A percentile compares a stretch with the other conserved stretches of the same genome.
phyloP scores from a whole-genome alignment of 208 protist genomes.

The Leishmania tarentolae region DNA sequence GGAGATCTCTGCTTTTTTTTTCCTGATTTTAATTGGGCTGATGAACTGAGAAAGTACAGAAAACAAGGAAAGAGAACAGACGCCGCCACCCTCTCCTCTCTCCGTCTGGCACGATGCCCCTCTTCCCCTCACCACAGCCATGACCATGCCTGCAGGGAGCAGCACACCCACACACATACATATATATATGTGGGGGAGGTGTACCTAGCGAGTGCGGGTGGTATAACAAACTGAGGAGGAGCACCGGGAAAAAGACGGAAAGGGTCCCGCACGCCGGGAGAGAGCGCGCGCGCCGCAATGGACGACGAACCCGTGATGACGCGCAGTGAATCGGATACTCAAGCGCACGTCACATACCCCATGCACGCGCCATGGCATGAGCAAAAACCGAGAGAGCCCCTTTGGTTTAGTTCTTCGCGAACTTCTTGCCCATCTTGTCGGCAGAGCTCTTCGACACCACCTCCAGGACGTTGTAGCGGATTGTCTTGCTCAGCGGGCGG shows the following conservation, averaged over 20 bases:
- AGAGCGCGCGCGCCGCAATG: background rate
- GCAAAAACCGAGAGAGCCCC: background rate
- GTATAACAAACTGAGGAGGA: background rate
- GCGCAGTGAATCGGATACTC: background rate
- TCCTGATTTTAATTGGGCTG: no score
- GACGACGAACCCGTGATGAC: background rate
- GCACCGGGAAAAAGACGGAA: background rate
- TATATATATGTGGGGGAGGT: no score
- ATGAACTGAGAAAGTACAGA: background rate
- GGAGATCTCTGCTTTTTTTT: background rate
- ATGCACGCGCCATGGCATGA: background rate
- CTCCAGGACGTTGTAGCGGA: constrained; percentile 99
- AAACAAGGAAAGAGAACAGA: background rate
- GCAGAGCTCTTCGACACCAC: constrained; percentile 88
- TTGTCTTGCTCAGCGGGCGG: constrained; percentile 99
- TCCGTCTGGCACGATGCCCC: background rate
- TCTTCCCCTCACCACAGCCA: background rate
- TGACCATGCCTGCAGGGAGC: background rate
- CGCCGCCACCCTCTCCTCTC: background rate
- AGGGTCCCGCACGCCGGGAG: background rate
- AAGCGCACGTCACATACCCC: background rate
- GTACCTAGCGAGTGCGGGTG: no score
- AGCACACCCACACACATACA: background rate
- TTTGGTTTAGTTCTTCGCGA: constrained; percentile 71
- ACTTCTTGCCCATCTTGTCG: constrained; percentile 88